Evolutionary conservation across 176 grass and related monocot species (phyloP).

Genomic region (Themeda triandra): DNA sequence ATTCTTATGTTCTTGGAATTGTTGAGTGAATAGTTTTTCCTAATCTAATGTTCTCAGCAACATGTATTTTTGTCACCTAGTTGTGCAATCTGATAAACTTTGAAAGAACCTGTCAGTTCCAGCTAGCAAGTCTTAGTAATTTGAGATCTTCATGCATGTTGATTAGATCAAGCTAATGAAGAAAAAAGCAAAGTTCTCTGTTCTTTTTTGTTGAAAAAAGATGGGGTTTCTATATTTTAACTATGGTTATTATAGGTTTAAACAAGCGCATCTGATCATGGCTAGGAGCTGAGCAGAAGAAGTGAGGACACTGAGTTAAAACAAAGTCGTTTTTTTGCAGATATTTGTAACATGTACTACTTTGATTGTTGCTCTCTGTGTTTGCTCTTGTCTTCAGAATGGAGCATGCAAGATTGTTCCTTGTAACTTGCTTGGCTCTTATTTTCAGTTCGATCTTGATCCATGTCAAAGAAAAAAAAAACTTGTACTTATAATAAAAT

Average conservation of each 20-base stretch:
- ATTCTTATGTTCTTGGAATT: background rate
- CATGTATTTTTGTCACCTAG: background rate
- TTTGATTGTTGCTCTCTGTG: background rate
- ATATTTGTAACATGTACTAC: constrained; percentile 14
- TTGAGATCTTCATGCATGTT: constrained; percentile 1
- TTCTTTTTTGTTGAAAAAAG: background rate
- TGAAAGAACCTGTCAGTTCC: background rate
- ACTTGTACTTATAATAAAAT: background rate
- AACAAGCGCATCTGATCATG: constrained; percentile 61
- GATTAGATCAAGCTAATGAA: background rate
- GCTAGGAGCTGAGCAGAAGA: constrained; percentile 43
- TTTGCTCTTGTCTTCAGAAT: constrained; percentile 10
- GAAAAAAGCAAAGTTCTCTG: background rate
- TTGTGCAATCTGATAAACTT: background rate
- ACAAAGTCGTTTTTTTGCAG: constrained; percentile 23
- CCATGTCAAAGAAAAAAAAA: background rate
- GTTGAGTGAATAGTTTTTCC: background rate
- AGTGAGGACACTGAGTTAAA: constrained; percentile 36
- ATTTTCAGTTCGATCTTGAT: background rate
- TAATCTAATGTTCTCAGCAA: background rate
- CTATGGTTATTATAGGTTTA: constrained; percentile 50
- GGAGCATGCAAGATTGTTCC: constrained; percentile 2
- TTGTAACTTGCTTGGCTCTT: constrained; percentile 15
- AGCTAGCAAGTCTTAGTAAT: background rate
- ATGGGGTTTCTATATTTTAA: constrained; percentile 35